Evolutionary conservation across 2,329 filamentous ascomycete species (phyloP).

Genomic region (Aspergillus fijiensis): DNA sequence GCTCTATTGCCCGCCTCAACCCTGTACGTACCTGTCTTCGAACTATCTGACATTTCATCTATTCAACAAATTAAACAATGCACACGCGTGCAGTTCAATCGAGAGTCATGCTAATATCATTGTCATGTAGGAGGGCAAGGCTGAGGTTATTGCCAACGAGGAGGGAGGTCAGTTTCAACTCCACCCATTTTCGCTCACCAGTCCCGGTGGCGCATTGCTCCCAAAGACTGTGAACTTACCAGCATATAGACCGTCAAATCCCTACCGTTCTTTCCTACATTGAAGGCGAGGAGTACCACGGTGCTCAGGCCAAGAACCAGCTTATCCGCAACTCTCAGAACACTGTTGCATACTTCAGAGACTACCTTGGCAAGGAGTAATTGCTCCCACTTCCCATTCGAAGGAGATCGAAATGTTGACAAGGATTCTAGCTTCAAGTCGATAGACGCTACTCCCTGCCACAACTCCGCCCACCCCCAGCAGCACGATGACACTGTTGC

Average conservation of each 20-base stretch:
- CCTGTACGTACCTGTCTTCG: conserved; percentile 41
- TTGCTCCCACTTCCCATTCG: not conserved
- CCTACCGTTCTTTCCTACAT: conserved; percentile 92
- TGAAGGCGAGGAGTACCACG: conserved; percentile 94
- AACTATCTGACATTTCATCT: not conserved
- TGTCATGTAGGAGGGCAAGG: conserved; percentile 72
- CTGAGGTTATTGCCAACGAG: conserved; percentile 98
- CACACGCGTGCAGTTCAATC: not conserved
- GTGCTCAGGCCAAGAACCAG: conserved; percentile 90
- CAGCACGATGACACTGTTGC: conserved; percentile 69
- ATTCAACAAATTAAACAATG: not conserved
- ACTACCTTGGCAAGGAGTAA: conserved; percentile 92
- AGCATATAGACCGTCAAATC: conserved; percentile 80
- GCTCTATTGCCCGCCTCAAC: conserved; percentile 88
- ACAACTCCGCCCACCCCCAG: conserved; percentile 86
- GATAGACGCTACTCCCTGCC: conserved; percentile 93
- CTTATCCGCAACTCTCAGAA: conserved; percentile 89
- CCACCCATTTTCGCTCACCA: not conserved
- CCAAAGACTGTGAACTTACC: conserved; percentile 18
- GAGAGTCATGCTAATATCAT: not conserved
- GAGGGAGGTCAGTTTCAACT: conserved; percentile 65
- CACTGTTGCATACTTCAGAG: conserved; percentile 93
- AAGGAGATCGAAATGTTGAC: conserved; percentile 14
- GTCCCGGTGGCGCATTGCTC: conserved; percentile 5
- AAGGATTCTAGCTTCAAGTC: conserved; percentile 69